Evolutionary conservation across 495 filamentous ascomycete genomes (phyloP).

Genomic region (Lasiosphaeria ovina): DNA sequence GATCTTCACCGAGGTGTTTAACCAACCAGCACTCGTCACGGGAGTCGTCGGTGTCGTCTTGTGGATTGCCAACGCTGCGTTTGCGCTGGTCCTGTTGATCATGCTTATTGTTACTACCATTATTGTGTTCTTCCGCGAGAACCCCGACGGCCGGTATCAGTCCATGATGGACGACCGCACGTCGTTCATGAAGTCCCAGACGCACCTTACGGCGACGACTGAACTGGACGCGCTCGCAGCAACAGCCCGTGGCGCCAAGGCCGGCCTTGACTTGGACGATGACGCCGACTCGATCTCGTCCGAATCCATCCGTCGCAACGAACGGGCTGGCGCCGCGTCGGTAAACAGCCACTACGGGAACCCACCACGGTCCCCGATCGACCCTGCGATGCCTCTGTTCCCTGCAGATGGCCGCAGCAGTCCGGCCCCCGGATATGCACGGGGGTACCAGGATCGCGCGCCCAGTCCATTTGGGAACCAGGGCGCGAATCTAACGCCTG

Average conservation of each 20-base stretch:
- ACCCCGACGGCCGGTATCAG: conserved; percentile 93
- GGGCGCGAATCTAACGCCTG: conserved; percentile 11
- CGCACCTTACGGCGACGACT: conserved; percentile 74
- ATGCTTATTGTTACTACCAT: conserved; percentile 83
- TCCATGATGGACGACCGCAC: conserved; percentile 95
- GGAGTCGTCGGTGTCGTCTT: conserved; percentile 95
- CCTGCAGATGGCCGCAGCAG: conserved; percentile 35
- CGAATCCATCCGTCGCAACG: conserved; percentile 33
- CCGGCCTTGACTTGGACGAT: conserved; percentile 69
- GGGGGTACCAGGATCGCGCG: conserved; percentile 3
- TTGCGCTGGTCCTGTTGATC: conserved; percentile 79
- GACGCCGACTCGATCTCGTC: conserved; percentile 68
- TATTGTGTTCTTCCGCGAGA: conserved; percentile 86
- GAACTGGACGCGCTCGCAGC: conserved; percentile 93
- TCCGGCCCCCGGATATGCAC: conserved; percentile 6
- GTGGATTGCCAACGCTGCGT: conserved; percentile 86
- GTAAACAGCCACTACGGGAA: conserved; percentile 11
- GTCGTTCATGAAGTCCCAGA: conserved; percentile 97
- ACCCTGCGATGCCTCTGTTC: conserved; percentile 63
- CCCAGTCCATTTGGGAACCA: conserved; percentile 14
- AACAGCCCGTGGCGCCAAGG: conserved; percentile 89
- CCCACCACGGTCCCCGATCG: conserved; percentile 57
- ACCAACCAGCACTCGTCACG: conserved; percentile 83
- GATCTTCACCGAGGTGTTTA: conserved; percentile 80
- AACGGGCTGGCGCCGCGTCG: conserved; percentile 11